Percentiles rank a stretch among this genome's conserved stretches.
Evolutionary conservation across 2,329 filamentous ascomycete species (phyloP).

Genomic region (Ophiosphaerella herpotricha): DNA sequence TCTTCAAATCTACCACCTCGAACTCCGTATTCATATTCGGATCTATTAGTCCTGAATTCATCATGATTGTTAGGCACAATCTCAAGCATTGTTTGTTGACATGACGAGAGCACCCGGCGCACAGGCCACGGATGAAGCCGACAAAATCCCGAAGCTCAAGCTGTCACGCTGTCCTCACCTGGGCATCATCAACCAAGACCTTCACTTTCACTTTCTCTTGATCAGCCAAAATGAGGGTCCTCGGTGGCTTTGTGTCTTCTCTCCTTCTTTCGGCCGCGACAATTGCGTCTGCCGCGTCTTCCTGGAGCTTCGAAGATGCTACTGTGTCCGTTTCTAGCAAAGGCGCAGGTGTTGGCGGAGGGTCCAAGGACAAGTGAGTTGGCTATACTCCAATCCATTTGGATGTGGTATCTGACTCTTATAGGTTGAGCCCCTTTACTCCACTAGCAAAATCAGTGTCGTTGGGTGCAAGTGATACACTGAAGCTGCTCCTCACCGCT

Average conservation of each 20-base stretch:
- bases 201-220: constrained; percentile 30
- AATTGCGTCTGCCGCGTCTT: constrained; percentile 55
- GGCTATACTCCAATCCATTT: constrained; percentile 7
- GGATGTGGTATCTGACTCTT: constrained; percentile 1
- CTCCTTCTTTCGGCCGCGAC: constrained; percentile 48
- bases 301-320: constrained; percentile 77
- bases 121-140: constrained; percentile 8
- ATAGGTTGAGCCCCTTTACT: constrained; percentile 54
- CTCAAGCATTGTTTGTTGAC: too few relatives aligned
- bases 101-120: constrained; percentile 4
- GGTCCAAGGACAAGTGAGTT: constrained; percentile 68
- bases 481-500: constrained; percentile 82
- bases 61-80: too few relatives aligned
- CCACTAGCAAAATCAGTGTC: constrained; percentile 67
- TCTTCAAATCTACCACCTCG: too few relatives aligned
- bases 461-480: constrained; percentile 69
- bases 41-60: too few relatives aligned
- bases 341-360: constrained; percentile 56
- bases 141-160: constrained; percentile 18
- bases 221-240: constrained; percentile 48
- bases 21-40: too few relatives aligned
- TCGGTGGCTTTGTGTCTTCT: constrained; percentile 49
- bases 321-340: constrained; percentile 68
- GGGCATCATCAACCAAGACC: constrained; percentile 15
- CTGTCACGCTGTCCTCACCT: constrained; percentile 13